Evolutionary conservation across 176 grass and related monocot species (phyloP).

Genomic region (Rhynchospora breviuscula): DNA sequence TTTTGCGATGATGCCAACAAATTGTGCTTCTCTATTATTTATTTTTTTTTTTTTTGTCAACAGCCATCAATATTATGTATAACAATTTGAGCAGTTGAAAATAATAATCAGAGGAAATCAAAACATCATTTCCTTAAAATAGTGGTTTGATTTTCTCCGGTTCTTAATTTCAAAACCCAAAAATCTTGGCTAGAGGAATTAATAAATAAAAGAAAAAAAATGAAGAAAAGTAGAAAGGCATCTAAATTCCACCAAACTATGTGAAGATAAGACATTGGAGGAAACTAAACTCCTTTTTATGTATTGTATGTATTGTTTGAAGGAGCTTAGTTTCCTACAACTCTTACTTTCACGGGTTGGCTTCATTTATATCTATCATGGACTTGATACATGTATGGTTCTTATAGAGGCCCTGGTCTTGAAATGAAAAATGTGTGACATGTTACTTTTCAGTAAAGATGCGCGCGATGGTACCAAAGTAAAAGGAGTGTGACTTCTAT

Average conservation of each 20-base stretch:
- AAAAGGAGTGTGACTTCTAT: not conserved
- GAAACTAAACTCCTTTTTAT: not conserved
- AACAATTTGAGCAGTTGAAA: not conserved
- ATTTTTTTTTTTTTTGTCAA: not conserved
- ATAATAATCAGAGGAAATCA: slow-evolving; percentile 14
- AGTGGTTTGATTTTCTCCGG: not conserved
- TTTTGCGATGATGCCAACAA: too few relatives aligned
- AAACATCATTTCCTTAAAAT: not conserved
- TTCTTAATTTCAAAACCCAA: slow-evolving; percentile 13
- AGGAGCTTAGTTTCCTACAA: slow-evolving; percentile 7
- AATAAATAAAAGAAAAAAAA: not conserved
- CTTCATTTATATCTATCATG: not conserved
- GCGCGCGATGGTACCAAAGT: not conserved
- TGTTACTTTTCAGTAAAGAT: not conserved
- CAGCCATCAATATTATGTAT: not conserved
- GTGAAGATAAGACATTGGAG: slow-evolving; percentile 10
- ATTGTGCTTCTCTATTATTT: not conserved
- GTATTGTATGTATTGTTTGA: not conserved
- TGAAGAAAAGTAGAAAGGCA: not conserved
- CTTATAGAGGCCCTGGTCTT: not conserved
- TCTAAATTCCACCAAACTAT: not conserved
- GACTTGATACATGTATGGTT: not conserved
- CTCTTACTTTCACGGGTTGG: not conserved
- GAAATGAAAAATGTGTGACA: not conserved
- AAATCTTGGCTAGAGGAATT: not conserved